phyloP scores from a whole-genome alignment of 371 early-diverging fungal genomes.

The Basidiobolus heterosporus region DNA sequence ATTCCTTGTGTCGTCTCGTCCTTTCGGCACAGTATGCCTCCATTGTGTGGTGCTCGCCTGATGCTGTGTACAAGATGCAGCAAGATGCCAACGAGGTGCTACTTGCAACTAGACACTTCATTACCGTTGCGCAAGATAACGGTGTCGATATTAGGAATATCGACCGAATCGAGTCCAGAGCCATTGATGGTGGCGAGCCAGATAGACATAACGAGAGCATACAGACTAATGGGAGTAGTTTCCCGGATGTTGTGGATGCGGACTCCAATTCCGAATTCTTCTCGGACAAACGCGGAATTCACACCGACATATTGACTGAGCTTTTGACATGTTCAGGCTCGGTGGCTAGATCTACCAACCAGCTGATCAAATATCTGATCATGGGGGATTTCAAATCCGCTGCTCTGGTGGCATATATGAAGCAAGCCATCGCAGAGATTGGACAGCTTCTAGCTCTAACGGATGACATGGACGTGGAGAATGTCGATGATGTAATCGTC shows the following conservation, averaged over 20 bases:
- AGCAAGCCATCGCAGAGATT: background rate
- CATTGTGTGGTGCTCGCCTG: slow-evolving; percentile 64
- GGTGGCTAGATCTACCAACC: no score
- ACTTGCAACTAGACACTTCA: slow-evolving; percentile 55
- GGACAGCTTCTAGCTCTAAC: slow-evolving; percentile 15
- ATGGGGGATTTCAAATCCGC: no score
- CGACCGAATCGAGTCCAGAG: slow-evolving; percentile 13
- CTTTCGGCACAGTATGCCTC: slow-evolving; percentile 68
- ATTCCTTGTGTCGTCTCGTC: slow-evolving; percentile 60
- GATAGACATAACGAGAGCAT: background rate
- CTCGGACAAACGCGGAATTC: no score
- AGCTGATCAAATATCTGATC: no score
- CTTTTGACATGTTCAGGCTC: no score
- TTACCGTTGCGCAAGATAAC: slow-evolving; percentile 51
- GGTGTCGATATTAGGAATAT: slow-evolving; percentile 35
- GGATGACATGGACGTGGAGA: slow-evolving; percentile 4
- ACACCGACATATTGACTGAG: no score
- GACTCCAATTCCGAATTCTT: no score
- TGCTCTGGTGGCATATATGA: no score
- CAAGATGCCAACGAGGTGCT: slow-evolving; percentile 45
- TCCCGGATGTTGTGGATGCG: no score
- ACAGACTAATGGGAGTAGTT: no score
- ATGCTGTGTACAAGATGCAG: slow-evolving; percentile 43
- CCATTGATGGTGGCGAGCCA: background rate
- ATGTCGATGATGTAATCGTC: background rate